phyloP scores from a whole-genome alignment of 306 rosid species.

The Aeschynomene evenia region DNA sequence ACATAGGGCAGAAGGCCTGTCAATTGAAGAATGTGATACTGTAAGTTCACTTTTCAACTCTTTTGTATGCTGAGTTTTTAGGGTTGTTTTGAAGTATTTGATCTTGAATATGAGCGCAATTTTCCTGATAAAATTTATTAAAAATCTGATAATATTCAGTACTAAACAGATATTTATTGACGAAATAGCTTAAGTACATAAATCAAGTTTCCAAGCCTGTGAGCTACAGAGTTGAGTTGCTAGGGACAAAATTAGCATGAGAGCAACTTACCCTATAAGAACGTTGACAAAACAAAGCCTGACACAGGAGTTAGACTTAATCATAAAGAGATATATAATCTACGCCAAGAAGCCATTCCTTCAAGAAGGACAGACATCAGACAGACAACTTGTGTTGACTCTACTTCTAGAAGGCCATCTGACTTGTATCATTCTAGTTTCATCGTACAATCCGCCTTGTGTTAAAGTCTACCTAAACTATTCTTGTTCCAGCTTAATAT shows the following conservation, averaged over 20 bases:
- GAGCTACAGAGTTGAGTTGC: not conserved
- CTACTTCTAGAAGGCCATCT: too few species aligned
- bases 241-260: not conserved
- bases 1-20: slow-evolving; percentile 95
- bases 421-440: too few species aligned
- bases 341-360: not conserved
- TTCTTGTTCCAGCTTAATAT: too few species aligned
- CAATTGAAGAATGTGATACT: slow-evolving; percentile 75
- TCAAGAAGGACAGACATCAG: too few species aligned
- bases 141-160: not conserved
- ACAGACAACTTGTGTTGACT: too few species aligned
- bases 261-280: not conserved
- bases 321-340: not conserved
- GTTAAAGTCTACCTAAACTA: too few species aligned
- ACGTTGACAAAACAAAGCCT: not conserved
- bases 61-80: not conserved
- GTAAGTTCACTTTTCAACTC: slow-evolving; percentile 50
- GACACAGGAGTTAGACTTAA: not conserved
- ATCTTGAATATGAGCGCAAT: slow-evolving; percentile 12
- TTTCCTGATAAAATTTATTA: slow-evolving; percentile 4
- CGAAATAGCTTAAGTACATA: slow-evolving; percentile 9
- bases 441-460: too few species aligned
- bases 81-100: slow-evolving; percentile 24
- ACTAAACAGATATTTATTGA: not conserved
- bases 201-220: slow-evolving; percentile 23